Conservation (phyloP, 2,329 filamentous ascomycete genomes). For the Orbilia javanica region DNA sequence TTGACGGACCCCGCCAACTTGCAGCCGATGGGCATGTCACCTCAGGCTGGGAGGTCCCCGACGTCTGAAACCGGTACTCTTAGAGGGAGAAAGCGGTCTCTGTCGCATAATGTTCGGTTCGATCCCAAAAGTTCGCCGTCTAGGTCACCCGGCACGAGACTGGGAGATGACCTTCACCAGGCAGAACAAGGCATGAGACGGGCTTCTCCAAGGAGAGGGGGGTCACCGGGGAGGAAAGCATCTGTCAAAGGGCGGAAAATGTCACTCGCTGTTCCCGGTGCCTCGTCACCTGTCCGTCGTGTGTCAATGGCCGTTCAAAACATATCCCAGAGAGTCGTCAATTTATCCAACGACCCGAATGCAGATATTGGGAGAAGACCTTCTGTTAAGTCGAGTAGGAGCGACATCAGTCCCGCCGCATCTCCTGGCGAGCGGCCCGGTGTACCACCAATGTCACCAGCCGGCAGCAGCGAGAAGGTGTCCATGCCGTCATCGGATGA, state of each 20-base stretch:
- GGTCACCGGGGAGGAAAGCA: slow-evolving; percentile 41
- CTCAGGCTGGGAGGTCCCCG: slow-evolving; percentile 7
- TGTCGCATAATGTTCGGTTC: slow-evolving; percentile 59
- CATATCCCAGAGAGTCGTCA: slow-evolving; percentile 98
- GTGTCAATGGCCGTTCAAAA: slow-evolving; percentile 69
- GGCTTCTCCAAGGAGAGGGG: slow-evolving; percentile 33
- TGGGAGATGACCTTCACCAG: slow-evolving; percentile 62
- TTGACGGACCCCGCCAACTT: slow-evolving; percentile 61
- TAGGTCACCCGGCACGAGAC: slow-evolving; percentile 60
- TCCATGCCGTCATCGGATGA: slow-evolving; percentile 39
- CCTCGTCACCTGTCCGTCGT: slow-evolving; percentile 67
- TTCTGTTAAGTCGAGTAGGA: slow-evolving; percentile 70
- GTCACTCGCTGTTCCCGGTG: slow-evolving; percentile 61
- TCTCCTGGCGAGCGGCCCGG: slow-evolving; percentile 69
- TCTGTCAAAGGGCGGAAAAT: slow-evolving; percentile 53
- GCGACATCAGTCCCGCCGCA: slow-evolving; percentile 72
- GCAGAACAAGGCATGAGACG: slow-evolving; percentile 60
- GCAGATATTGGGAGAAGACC: slow-evolving; percentile 82
- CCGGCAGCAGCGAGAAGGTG: slow-evolving; percentile 36
- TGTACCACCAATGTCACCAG: slow-evolving; percentile 69
- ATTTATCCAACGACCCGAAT: slow-evolving; percentile 83
- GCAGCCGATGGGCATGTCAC: slow-evolving; percentile 60
- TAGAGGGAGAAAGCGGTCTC: slow-evolving; percentile 59
- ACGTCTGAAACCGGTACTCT: slow-evolving; percentile 14
- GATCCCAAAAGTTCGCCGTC: slow-evolving; percentile 56